Evolutionary conservation across 345 rosid genomes (phyloP), one percentile per base, ranked within the genome.

Genomic region (Litchi chinensis): DNA sequence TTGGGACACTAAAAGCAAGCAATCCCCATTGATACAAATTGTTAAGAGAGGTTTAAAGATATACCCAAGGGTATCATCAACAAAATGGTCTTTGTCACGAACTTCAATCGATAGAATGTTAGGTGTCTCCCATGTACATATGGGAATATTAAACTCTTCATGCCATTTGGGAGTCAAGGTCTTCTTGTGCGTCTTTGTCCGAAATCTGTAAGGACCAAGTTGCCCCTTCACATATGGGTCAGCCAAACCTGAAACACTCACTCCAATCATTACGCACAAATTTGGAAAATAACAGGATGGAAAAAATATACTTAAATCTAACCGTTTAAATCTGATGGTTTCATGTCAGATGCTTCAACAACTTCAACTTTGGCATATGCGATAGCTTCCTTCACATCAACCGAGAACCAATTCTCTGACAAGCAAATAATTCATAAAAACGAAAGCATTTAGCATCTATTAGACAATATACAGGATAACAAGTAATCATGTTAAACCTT

Each of bases 141-240:
- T 82, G 67, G 99, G 99, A 70, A 96, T 86, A 83, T 83, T 89
- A 74, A 91, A 96, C 77, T 90, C 97, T 85, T 96, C 99, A 0
- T 79, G 92, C 99, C 99, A 94, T 81, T 89, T 94, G 44, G 99
- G 99, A 81, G 89, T 41, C 79, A 96, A 67, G 0, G 97, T 93
- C 84, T 94, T 96, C 91, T 73, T 80, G 22, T 85, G 83, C 8
- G 79, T 85, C 84, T 89, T 89, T 19, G 97, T 94, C 86, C 85
- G 91, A 83, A 96, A 92, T 77, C 91, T 88, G 85, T 90, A 91
- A 8, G 89, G 77, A 19, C 99, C 98, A 76, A 94, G 89, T 78
- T 90, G 89, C 73, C 99, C 99, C 86, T 93, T 96, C 83, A 94
- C 98, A 39, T 94, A 96, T 41, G 99, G 99, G 87, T 94, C 98